Conservation (phyloP, 1,284 basidiomycete genomes). For the Cutaneotrichosporon mucoides region DNA sequence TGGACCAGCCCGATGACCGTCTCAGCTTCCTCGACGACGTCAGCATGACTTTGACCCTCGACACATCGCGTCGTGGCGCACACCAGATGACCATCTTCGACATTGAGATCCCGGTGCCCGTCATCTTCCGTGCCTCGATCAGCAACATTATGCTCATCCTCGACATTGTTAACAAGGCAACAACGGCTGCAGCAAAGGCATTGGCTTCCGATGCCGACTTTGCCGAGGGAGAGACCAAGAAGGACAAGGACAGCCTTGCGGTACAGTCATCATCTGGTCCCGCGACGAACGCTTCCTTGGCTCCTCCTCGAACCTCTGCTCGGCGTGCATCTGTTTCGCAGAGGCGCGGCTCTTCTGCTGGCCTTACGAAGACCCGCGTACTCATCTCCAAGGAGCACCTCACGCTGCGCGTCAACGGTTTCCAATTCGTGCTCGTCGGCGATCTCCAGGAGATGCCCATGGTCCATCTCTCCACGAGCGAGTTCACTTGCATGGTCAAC, state of each 20-base stretch:
- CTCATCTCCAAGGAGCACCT: conserved; percentile 79
- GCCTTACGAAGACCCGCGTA: conserved; percentile 50
- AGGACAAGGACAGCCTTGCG: neutral
- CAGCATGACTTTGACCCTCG: conserved; percentile 80
- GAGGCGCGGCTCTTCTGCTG: neutral
- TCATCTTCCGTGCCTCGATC: conserved; percentile 88
- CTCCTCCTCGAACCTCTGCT: conserved; percentile 12
- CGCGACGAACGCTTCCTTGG: conserved; percentile 20
- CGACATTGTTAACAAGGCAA: conserved; percentile 82
- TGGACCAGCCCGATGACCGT: conserved; percentile 71
- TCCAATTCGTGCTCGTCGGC: conserved; percentile 89
- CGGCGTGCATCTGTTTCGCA: conserved; percentile 41
- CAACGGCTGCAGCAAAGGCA: conserved; percentile 56
- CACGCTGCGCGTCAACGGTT: conserved; percentile 78
- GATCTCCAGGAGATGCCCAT: conserved; percentile 94
- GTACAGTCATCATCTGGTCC: no score
- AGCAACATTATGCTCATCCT: conserved; percentile 88
- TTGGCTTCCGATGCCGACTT: conserved; percentile 18
- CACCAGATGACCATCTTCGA: conserved; percentile 83
- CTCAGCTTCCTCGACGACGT: conserved; percentile 92
- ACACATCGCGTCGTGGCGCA: conserved; percentile 67
- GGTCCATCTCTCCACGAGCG: conserved; percentile 79
- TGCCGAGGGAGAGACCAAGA: neutral
- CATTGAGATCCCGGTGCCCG: conserved; percentile 67
- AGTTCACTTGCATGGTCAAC: conserved; percentile 75